Percentiles rank a stretch among this genome's conserved stretches.
Evolutionary conservation across 768 basidiomycete genomes (phyloP).

Genomic region (Hortiboletus flavorubellus): DNA sequence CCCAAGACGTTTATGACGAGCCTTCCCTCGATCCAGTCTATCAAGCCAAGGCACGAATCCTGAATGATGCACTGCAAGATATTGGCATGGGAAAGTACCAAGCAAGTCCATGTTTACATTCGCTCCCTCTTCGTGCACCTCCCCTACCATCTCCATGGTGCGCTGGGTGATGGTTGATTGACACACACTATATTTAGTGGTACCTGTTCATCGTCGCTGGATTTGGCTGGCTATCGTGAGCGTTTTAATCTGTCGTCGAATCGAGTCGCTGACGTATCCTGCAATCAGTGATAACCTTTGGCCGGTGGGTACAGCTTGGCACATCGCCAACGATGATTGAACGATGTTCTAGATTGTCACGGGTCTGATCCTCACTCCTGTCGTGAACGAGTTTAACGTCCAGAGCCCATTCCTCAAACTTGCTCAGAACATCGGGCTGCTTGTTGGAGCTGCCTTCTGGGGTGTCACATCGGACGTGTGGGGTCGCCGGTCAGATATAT

Average conservation of each 20-base stretch:
- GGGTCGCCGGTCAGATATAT: slow-evolving; percentile 52
- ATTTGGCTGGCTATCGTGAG: slow-evolving; percentile 76
- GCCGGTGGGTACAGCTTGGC: slow-evolving; percentile 47
- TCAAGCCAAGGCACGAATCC: slow-evolving; percentile 51
- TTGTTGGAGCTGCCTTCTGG: slow-evolving; percentile 70
- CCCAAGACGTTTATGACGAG: slow-evolving; percentile 26
- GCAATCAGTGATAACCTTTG: slow-evolving; percentile 61
- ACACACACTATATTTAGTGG: slow-evolving; percentile 40
- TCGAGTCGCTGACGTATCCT: not conserved
- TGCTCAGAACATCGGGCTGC: slow-evolving; percentile 67
- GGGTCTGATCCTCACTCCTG: slow-evolving; percentile 60
- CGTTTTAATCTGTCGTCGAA: slow-evolving; percentile 5
- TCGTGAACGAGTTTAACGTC: slow-evolving; percentile 62
- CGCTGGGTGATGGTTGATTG: not conserved
- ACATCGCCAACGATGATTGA: not conserved
- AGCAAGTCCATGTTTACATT: slow-evolving; percentile 27
- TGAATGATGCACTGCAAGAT: slow-evolving; percentile 61
- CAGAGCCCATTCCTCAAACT: slow-evolving; percentile 62
- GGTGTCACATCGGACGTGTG: slow-evolving; percentile 66
- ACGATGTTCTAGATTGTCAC: slow-evolving; percentile 49
- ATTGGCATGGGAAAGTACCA: slow-evolving; percentile 74
- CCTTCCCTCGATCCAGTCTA: slow-evolving; percentile 51
- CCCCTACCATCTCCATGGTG: not conserved
- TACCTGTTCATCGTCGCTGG: slow-evolving; percentile 63
- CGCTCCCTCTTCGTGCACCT: not conserved